Conservation (phyloP, 441 rosid genomes). For the Brassica hybrid region DNA sequence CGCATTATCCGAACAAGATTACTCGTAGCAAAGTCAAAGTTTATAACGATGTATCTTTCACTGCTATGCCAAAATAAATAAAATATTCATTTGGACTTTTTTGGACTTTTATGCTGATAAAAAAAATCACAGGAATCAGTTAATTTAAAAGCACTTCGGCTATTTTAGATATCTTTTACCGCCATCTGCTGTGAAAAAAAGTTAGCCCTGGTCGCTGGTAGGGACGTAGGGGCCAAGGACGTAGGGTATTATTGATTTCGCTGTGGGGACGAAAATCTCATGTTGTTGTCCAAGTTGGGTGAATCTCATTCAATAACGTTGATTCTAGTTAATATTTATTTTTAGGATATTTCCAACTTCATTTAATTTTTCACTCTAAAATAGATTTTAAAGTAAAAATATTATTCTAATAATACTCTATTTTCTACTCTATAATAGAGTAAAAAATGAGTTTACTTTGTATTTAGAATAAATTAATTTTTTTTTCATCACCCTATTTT, state of each 20-base stretch:
- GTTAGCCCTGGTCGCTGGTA: constrained; percentile 27
- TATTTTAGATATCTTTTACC: background rate
- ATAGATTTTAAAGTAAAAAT: too few species aligned
- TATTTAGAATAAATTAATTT: too few species aligned
- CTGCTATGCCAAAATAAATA: background rate
- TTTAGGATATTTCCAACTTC: too few species aligned
- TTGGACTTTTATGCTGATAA: constrained; percentile 5
- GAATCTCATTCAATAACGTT: constrained; percentile 30
- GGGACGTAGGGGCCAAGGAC: constrained; percentile 1
- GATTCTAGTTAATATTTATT: constrained; percentile 8
- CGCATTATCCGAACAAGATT: constrained; percentile 13
- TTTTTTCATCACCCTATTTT: too few species aligned
- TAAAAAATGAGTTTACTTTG: too few species aligned
- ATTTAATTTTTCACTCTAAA: too few species aligned
- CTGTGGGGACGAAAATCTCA: constrained; percentile 28
- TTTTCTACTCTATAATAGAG: too few species aligned
- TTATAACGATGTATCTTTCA: constrained; percentile 7
- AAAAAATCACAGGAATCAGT: background rate
- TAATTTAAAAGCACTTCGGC: background rate
- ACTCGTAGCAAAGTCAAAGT: constrained; percentile 8
- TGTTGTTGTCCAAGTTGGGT: constrained; percentile 40
- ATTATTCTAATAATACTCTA: too few species aligned
- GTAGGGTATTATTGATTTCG: constrained; percentile 11
- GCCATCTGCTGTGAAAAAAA: constrained; percentile 23
- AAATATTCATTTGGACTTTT: background rate